These are phyloP conservation scores for Colletotrichum sidae DNA, from an alignment of 2,329 filamentous ascomycete species.

Conservation along the genomic window DNA sequence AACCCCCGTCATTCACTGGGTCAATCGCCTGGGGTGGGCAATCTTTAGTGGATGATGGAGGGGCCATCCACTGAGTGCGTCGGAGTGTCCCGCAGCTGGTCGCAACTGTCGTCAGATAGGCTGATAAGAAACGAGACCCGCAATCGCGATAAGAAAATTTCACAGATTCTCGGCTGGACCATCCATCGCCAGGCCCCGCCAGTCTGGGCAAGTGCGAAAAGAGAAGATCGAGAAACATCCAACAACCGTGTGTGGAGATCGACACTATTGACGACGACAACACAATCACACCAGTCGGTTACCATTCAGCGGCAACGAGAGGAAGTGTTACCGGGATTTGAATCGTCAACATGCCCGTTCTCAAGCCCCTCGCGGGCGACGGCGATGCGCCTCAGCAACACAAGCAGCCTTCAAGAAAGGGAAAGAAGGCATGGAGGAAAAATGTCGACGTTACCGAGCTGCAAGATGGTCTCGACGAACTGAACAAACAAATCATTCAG, in stretches of 20 bases:
- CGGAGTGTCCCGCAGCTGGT: not conserved
- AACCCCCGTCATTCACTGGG: conserved; percentile 28
- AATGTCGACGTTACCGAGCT: conserved; percentile 95
- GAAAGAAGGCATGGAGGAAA: conserved; percentile 98
- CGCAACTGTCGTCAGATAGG: too few relatives aligned
- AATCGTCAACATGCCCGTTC: conserved; percentile 62
- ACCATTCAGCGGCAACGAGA: not conserved
- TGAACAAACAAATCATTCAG: conserved; percentile 90
- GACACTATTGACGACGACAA: conserved; percentile 20
- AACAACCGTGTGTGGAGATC: conserved; percentile 14
- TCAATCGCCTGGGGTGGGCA: not conserved
- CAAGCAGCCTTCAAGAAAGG: conserved; percentile 92
- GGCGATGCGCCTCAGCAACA: conserved; percentile 79
- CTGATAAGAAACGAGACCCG: too few relatives aligned
- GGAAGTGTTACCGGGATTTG: not conserved
- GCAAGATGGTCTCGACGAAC: conserved; percentile 81
- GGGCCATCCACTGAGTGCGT: too few relatives aligned
- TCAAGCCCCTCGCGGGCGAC: conserved; percentile 60
- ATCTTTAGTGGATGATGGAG: too few relatives aligned
- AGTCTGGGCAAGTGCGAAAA: conserved; percentile 13
- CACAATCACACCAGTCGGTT: not conserved
- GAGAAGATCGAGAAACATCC: conserved; percentile 8
- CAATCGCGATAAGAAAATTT: conserved; percentile 34
- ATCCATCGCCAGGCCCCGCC: conserved; percentile 23
- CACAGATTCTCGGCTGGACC: conserved; percentile 6